Base-by-base conservation (phyloP, 345 rosid species). In the Rhodamnia rubescens region DNA sequence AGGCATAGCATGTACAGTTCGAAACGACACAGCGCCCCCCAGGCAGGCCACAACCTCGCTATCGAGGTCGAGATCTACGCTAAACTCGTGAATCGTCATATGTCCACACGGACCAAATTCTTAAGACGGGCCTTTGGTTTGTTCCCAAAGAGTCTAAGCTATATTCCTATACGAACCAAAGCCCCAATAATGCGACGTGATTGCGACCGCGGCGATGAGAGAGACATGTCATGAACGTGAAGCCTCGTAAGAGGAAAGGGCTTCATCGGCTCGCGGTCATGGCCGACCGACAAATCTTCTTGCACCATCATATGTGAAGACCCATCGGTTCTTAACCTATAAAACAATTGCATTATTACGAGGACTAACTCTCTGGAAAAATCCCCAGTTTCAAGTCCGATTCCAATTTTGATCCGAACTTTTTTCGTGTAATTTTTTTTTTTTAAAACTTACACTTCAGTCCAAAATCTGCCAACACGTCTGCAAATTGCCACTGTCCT, bases 401-500 rank as follows among this genome's bases (percentile, higher is more conserved):
- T 8, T 3, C 7, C 75, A 32, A 18, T 18, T 61, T 1, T 14
- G 10, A 2, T 6, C 18, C 8, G 9, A 27, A 32, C 20, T 15
- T 36, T 32, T 64, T 18, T 2, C 11, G 3, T 64, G 1, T 4
- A 8, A 64, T 36, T 36, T 36, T 36, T 36, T 36, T 36, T 36
- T 36, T 20, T 8, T 22, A 1, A 0, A 29, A 16, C 10, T 32
- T 32, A 16, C 42, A 32, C 2, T 64, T 15, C 0, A 16, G 10
- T 64, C 12, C 6, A 7, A 64, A 64, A 8, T 64, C 2, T 10
- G 10, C 24, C 7, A 10, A 32, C 0, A 36, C 1, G 1, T 16
- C 0, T 0, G 0, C 0, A 18, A 32, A 16, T 69, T 1, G 1
- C 40, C 2, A 0, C 1, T 2, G 2, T 18, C 20, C 2, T 18